Evolutionary conservation across 2,329 filamentous ascomycete species (phyloP).

Genomic region (Cryphonectria naterciae): DNA sequence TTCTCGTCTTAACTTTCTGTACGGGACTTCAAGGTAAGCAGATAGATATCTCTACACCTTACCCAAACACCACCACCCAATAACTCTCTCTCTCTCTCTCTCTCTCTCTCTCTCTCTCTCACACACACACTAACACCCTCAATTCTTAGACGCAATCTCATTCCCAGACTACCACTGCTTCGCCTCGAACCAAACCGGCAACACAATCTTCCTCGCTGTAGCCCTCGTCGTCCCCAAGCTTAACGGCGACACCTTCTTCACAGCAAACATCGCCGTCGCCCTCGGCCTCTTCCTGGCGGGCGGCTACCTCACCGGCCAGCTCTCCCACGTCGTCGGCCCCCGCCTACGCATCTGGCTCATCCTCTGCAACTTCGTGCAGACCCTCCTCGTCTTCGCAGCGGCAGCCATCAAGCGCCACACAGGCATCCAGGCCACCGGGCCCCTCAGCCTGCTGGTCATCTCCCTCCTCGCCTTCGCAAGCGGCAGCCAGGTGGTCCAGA

Average conservation of each 20-base stretch:
- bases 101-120: too few species aligned
- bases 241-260: slow-evolving; percentile 53
- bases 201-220: slow-evolving; percentile 62
- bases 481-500: slow-evolving; percentile 63
- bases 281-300: slow-evolving; percentile 60
- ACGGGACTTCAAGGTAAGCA: slow-evolving; percentile 53
- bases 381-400: slow-evolving; percentile 56
- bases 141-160: slow-evolving; percentile 54
- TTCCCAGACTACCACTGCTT: slow-evolving; percentile 67
- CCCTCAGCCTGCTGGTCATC: slow-evolving; percentile 49
- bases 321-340: slow-evolving; percentile 56
- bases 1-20: slow-evolving; percentile 53
- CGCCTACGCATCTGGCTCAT: slow-evolving; percentile 58
- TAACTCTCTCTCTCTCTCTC: too few species aligned
- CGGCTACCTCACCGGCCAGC: slow-evolving; percentile 60
- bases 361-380: slow-evolving; percentile 58
- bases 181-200: slow-evolving; percentile 68
- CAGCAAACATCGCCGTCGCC: slow-evolving; percentile 57
- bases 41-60: background rate
- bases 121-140: background rate
- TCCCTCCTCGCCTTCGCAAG: slow-evolving; percentile 58
- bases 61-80: background rate
- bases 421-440: slow-evolving; percentile 42
- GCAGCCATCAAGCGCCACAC: slow-evolving; percentile 52
- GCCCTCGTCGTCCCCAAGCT: slow-evolving; percentile 55